Base-by-base conservation (phyloP, 495 filamentous ascomycete species). In the Aspergillus carlsbadensis region DNA sequence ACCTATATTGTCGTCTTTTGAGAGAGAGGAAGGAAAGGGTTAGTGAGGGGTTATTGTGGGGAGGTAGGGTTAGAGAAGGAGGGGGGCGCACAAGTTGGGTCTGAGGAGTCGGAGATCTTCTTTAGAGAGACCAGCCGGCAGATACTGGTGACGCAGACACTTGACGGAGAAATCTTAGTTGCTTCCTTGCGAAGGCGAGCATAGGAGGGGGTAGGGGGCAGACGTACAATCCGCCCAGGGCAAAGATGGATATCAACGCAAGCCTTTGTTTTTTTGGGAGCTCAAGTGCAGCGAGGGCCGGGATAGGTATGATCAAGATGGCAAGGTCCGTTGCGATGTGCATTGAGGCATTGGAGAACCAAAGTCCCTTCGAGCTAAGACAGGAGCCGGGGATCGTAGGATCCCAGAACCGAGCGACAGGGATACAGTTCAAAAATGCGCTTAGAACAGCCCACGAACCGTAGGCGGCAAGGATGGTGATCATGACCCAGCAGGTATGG, bases 1-100 rank as follows among this genome's bases (percentile, higher is more conserved):
- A 43, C 77, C 75, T 40, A 84, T 77, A 62, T 82, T 84, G 57
- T 85, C 78, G 64, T 74, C 75, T 78, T n/a, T n/a, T n/a, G n/a
- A n/a, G n/a, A n/a, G n/a, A n/a, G n/a, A n/a, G n/a, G n/a, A n/a
- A n/a, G n/a, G n/a, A n/a, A n/a, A n/a, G n/a, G n/a, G 41, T 40
- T 42, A 24, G 14, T 48, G 41, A 29, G 8, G 8, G 15, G 52
- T 63, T 60, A 50, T 44, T 18, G 31, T 21, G 36, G 21, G 40
- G 33, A 13, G 31, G 39, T 33, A 13, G 1, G 20, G 34, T 24
- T 0, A 35, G 0, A 15, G 41, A 18, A n/a, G 49, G 20, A 26
- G 6, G 20, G 17, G 2, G 34, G 37, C 42, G 39, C 67, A 75
- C 73, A 78, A 35, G 77, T 78, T 10, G 71, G 73, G 54, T 78